Evolutionary conservation across 495 filamentous ascomycete genomes (phyloP).

Genomic region (Aspergillus homomorphus): DNA sequence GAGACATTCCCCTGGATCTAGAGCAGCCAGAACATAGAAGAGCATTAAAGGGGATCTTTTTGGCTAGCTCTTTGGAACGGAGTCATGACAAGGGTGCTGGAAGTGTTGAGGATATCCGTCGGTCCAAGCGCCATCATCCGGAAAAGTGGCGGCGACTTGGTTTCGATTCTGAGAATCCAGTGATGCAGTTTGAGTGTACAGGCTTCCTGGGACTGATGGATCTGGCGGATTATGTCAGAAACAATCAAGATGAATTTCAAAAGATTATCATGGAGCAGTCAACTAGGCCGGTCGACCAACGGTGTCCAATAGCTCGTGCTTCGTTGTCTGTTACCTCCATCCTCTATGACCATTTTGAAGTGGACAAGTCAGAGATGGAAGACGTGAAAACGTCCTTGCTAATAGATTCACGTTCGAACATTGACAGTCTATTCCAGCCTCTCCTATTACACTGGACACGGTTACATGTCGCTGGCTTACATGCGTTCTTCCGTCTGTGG

Average conservation of each 20-base stretch:
- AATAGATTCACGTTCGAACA: constrained; percentile 71
- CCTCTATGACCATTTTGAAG: constrained; percentile 92
- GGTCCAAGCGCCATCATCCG: constrained; percentile 66
- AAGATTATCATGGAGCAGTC: constrained; percentile 90
- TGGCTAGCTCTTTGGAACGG: constrained; percentile 73
- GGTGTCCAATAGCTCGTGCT: constrained; percentile 85
- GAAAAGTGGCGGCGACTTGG: constrained; percentile 93
- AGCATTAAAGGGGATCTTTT: constrained; percentile 77
- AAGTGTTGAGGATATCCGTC: constrained; percentile 48
- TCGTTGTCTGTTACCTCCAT: constrained; percentile 85
- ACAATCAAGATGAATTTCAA: constrained; percentile 87
- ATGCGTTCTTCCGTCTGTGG: constrained; percentile 90
- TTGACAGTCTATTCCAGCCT: constrained; percentile 86
- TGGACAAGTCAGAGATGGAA: constrained; percentile 81
- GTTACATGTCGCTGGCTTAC: constrained; percentile 86
- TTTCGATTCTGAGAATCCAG: constrained; percentile 87
- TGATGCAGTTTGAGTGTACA: constrained; percentile 75
- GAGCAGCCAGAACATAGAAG: constrained; percentile 86
- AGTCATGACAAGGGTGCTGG: constrained; percentile 28
- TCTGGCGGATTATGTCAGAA: constrained; percentile 85
- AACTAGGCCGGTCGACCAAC: constrained; percentile 61
- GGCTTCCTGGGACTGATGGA: constrained; percentile 98
- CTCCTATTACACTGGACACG: constrained; percentile 90
- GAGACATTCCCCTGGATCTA: constrained; percentile 76
- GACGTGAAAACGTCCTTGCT: constrained; percentile 74